Evolutionary conservation across 176 grass and related monocot genomes (phyloP), one percentile per base, ranked within the genome.

Genomic region (Guadua angustifolia): DNA sequence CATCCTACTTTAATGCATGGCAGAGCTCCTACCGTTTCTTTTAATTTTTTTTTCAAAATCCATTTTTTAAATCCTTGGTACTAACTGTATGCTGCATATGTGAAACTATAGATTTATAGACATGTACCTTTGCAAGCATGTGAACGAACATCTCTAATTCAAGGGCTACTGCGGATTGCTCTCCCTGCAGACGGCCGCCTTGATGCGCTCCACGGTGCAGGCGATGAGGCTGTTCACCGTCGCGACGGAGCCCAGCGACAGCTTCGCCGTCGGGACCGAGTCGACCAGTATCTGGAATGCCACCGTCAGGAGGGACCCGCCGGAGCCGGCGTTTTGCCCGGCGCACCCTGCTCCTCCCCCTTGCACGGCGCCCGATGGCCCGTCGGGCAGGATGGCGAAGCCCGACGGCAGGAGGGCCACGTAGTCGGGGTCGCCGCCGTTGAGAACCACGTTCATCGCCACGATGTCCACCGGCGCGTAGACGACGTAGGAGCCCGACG

Each of bases 251-350:
- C 95, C 90, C 55, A 98, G 88, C 11, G 95, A 95, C 72, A 95
- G 92, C 79, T 98, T 98, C 0, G 95, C 92, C 2, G 95, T 98
- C 47, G 95, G 95, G 9, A 93, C 89, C 0, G 95, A 98, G 82
- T 98, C 95, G 4, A 98, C 95, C 55, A 98, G 83, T 53, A 98
- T 95, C 85, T 98, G 95, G 77, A 98, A 98, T 0, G 95, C 95
- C 56, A 98, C 95, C 2, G 95, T 98, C 25, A 98, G 44, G 60
- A 98, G 95, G 6, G 95, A 93, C 0, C 90, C 71, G 0, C 84
- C 88, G 7, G 87, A 49, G 53, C 86, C 58, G 19, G 77, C 47
- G 42, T 11, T 59, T 10, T 24, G n/a, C 57, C 57, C 64, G 2
- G 39, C 29, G 9, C 33, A 19, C 50, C 74, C 38, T 21, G 43